Evolutionary conservation across 2,329 filamentous ascomycete species (phyloP), one percentile per base, ranked within the genome.

Genomic region (Colletotrichum noveboracense): DNA sequence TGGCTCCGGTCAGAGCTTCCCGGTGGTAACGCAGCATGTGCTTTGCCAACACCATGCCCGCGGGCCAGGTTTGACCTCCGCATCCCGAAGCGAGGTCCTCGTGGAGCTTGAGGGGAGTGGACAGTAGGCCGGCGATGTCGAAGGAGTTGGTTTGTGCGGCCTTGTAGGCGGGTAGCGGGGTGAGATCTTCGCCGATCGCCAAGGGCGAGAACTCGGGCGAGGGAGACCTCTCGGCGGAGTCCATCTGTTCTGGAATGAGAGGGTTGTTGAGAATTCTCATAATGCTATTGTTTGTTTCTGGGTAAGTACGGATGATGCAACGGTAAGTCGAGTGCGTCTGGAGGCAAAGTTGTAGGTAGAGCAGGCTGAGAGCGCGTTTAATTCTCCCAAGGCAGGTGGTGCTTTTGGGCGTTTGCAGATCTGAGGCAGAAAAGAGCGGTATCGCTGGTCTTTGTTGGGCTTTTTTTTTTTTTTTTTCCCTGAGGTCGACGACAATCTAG

Each of bases 31-130:
- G 91, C 75, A 98, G 88, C 89, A 98, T 91, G 83, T 98, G 97
- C 84, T 94, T 95, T 24, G 94, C 91, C 69, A 99, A 88, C 18
- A 97, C 91, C 92, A 98, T 94, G 13, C 97, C 97, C 1, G 96
- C 96, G 5, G 96, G 96, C 97, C 97, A 98, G 13, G 97, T 90
- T 85, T 97, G 95, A 4, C 97, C 97, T 65, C 97, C 97, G 84
- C 97, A 98, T 76, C 97, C 97, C 77, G 94, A 92, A 73, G 91
- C 92, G 64, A 98, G 90, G 84, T 98, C 96, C 84, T 98, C 96
- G 80, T 95, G 94, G 18, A 98, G 91, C 76, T 91, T 89, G 76
- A 98, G 89, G 13, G 94, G 93, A 64, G 90, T 87, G 24, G 88
- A 85, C 38, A 98, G 89, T 68, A 97, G 89, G 52, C 94, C 94